A percentile compares a stretch with the other conserved stretches of the same genome.
phyloP scores from a whole-genome alignment of 441 rosid genomes.

The Erodium texanum region DNA sequence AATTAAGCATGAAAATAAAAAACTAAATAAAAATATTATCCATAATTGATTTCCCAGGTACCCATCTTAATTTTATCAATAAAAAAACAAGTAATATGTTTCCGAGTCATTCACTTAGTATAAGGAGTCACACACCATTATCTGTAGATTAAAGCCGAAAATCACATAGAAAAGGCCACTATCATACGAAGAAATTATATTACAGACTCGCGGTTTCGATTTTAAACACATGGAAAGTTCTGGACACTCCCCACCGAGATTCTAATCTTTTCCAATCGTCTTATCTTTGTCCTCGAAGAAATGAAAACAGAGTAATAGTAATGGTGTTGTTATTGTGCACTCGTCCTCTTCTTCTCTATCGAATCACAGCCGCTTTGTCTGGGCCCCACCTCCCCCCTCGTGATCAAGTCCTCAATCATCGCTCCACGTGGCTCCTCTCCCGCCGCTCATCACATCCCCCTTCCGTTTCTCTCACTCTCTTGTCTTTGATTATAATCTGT shows the following conservation, averaged over 20 bases:
- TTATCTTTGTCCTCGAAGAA: background rate
- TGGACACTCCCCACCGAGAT: background rate
- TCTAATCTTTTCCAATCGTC: background rate
- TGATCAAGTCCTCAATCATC: background rate
- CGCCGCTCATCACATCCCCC: conserved; percentile 25
- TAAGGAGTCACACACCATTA: no score
- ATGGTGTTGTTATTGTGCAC: background rate
- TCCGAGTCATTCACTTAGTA: no score
- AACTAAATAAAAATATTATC: no score
- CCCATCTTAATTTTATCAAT: no score
- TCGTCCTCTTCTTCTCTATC: no score
- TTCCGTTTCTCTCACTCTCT: conserved; percentile 22
- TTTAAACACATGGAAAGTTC: conserved; percentile 21
- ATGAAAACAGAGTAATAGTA: background rate
- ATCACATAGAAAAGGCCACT: no score
- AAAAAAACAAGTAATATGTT: no score
- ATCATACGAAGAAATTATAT: no score
- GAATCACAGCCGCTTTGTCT: background rate
- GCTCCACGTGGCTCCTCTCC: conserved; percentile 34
- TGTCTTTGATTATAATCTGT: background rate
- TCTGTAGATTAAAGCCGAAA: no score
- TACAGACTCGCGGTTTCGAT: conserved; percentile 28
- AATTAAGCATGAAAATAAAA: no score
- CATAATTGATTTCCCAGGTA: no score
- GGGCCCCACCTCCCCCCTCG: conserved; percentile 17